Percentiles rank a stretch among this genome's conserved stretches.
Conservation (phyloP, 2,329 filamentous ascomycete species). For the Berkeleyomyces basicola region DNA sequence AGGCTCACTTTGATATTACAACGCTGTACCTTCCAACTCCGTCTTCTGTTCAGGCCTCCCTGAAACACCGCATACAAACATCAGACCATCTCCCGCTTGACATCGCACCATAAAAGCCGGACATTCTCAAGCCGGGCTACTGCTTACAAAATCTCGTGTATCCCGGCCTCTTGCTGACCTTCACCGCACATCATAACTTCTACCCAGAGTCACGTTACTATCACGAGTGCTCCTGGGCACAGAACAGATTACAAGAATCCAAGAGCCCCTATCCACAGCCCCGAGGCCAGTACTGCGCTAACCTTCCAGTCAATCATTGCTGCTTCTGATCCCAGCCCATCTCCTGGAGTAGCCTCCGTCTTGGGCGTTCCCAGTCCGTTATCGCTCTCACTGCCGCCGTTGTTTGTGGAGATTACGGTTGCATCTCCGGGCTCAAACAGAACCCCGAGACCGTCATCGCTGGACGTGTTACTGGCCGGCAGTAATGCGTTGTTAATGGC, state of each 20-base stretch:
- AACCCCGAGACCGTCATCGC: conserved; percentile 22
- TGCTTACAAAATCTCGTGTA: background rate
- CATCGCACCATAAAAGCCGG: background rate
- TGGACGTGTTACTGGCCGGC: conserved; percentile 28
- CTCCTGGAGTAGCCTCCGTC: conserved; percentile 19
- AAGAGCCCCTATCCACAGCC: background rate
- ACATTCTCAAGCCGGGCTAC: background rate
- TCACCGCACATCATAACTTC: background rate
- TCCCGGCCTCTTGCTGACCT: background rate
- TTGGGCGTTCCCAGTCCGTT: conserved; percentile 18
- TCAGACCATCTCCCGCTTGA: background rate
- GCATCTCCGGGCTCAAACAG: conserved; percentile 36
- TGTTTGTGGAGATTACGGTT: conserved; percentile 22
- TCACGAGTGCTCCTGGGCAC: too few species aligned
- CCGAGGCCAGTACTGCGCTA: conserved; percentile 10
- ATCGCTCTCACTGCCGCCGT: conserved; percentile 9
- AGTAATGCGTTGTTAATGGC: conserved; percentile 35
- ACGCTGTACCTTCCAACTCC: background rate
- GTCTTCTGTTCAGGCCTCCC: background rate
- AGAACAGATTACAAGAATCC: conserved; percentile 2
- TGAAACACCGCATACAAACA: background rate
- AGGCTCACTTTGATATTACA: background rate
- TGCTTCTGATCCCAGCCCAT: conserved; percentile 22
- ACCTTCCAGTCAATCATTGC: conserved; percentile 19
- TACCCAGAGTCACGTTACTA: background rate